Evolutionary conservation across 2,329 filamentous ascomycete species (phyloP), one percentile per base, ranked within the genome.

Genomic region (Alternaria gansuensis): DNA sequence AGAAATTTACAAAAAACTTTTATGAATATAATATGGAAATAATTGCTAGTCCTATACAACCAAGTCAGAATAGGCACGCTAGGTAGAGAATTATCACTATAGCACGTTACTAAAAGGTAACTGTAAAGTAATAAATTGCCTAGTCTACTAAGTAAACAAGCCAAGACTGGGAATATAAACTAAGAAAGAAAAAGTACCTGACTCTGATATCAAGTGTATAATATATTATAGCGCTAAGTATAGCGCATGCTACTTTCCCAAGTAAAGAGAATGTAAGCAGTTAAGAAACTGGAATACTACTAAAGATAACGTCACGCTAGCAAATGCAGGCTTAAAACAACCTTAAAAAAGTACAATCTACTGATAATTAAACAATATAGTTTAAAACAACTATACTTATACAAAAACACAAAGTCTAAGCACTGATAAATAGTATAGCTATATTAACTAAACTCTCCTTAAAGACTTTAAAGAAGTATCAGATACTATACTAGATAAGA

Each of bases 271-370:
- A 26, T 8, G 21, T 3, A 51, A 24, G 28, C 2, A 24, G 37
- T n/a, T 10, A 51, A 51, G 43, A 51, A 51, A 51, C 49, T 51
- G 43, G 28, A 6, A 51, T 11, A 10, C 49, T 9, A 34, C 49
- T 17, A 51, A 28, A 3, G 49, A 51, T 6, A 51, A 11, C 17
- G 49, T 43, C 11, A 24, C n/a, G 10, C 49, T 51, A 11, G 49
- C 26, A 11, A 23, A 51, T 28, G 37, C 4, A 24, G n/a, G 14
- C 26, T 36, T 41, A 51, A 31, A 51, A 51, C 36, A 5, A 41
- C 48, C 26, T 39, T 14, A 39, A 6, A 7, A 28, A 39, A 4
- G 24, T 50, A 39, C 24, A 37, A 6, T 23, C 28, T 36, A 28
- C 21, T 36, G 17, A n/a, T 36, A 21, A 14, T 23, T 21, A 37